Evolutionary conservation across 306 rosid genomes (phyloP).

Genomic region (Pachyrhizus erosus): DNA sequence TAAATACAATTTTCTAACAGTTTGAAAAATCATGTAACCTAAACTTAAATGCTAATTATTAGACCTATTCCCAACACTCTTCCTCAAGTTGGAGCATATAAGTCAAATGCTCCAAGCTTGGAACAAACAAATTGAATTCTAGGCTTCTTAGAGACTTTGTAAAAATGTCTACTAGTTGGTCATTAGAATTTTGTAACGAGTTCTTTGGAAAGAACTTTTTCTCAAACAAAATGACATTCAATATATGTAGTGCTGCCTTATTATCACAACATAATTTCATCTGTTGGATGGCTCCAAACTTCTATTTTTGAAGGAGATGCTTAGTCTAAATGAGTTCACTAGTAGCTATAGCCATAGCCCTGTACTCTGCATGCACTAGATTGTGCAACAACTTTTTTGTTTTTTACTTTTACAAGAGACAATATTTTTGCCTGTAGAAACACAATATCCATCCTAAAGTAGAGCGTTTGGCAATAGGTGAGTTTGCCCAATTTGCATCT

Average conservation of each 20-base stretch:
- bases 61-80: not conserved
- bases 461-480: not conserved
- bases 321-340: not conserved
- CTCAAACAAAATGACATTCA: not conserved
- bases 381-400: not conserved
- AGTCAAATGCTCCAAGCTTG: not conserved
- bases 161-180: not conserved
- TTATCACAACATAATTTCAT: not conserved
- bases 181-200: too few relatives aligned
- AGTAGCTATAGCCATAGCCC: not conserved
- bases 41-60: not conserved
- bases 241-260: not conserved
- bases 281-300: not conserved
- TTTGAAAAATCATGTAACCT: not conserved
- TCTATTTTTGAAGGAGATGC: not conserved
- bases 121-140: not conserved
- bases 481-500: not conserved
- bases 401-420: not conserved
- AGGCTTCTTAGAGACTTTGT: not conserved
- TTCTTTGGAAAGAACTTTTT: not conserved
- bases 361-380: not conserved
- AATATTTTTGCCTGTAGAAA: not conserved
- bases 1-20: not conserved
- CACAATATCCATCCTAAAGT: not conserved
- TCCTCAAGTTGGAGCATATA: not conserved